Percentiles rank a stretch among this genome's conserved stretches.
These are phyloP conservation scores for Erodium texanum DNA, from an alignment of 441 rosid genomes.

Conservation along the genomic window DNA sequence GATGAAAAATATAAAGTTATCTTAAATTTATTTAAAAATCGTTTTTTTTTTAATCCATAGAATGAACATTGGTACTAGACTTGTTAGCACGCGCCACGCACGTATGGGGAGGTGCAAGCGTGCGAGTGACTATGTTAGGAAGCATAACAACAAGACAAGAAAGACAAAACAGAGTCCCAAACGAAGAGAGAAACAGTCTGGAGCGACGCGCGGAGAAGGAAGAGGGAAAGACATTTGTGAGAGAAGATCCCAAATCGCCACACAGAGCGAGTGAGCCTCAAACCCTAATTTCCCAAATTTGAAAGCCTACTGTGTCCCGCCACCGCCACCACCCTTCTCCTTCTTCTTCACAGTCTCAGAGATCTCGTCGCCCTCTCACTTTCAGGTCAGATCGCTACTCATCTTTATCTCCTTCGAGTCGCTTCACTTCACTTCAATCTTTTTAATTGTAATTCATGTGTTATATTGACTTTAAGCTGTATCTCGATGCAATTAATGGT, in stretches of 20 bases:
- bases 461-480: background rate
- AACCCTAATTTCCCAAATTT: slow-evolving; percentile 1
- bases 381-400: background rate
- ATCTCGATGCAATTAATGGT: background rate
- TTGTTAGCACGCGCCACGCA: too few relatives aligned
- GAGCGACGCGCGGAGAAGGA: background rate
- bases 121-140: too few relatives aligned
- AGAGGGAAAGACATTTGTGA: too few relatives aligned
- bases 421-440: too few relatives aligned
- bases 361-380: background rate
- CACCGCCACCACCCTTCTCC: background rate
- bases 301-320: background rate
- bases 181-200: background rate
- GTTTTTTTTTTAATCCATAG: too few relatives aligned
- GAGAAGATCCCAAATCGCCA: slow-evolving; percentile 4
- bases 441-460: too few relatives aligned
- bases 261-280: slow-evolving; percentile 1
- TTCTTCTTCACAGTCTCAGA: background rate
- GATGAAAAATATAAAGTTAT: too few relatives aligned
- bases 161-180: background rate
- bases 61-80: too few relatives aligned
- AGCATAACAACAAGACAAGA: too few relatives aligned
- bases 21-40: too few relatives aligned
- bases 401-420: background rate
- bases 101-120: too few relatives aligned